phyloP scores from a whole-genome alignment of 2,329 filamentous ascomycete species.

The Dothideomycetidae sp. region DNA sequence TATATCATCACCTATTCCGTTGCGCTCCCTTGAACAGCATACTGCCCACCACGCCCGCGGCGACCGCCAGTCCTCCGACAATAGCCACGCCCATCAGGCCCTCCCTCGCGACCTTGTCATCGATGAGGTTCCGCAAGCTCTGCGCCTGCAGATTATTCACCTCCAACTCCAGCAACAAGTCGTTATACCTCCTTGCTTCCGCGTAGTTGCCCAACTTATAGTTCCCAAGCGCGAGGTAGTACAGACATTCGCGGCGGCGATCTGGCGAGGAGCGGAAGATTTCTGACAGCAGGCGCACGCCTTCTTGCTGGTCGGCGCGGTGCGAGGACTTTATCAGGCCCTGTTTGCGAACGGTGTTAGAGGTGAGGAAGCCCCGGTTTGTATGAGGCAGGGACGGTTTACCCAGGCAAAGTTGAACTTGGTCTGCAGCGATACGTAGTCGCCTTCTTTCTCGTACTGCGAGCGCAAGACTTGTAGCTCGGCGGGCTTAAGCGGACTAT shows the following conservation, averaged over 20 bases:
- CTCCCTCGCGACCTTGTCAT: conserved; percentile 92
- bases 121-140: conserved; percentile 75
- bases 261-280: conserved; percentile 92
- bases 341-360: too few relatives aligned
- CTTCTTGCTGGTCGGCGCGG: conserved; percentile 81
- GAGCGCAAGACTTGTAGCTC: conserved; percentile 85
- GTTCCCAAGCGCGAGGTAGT: conserved; percentile 93
- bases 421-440: conserved; percentile 91
- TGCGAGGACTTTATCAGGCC: conserved; percentile 86
- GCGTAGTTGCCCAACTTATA: conserved; percentile 98
- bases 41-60: conserved; percentile 82
- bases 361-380: conserved; percentile 6
- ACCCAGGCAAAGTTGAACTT: conserved; percentile 99
- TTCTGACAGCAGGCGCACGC: conserved; percentile 82
- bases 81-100: conserved; percentile 90
- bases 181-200: conserved; percentile 88
- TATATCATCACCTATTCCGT: conserved; percentile 34
- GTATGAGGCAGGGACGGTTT: conserved; percentile 15
- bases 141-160: conserved; percentile 79
- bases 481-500: conserved; percentile 71
- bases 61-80: conserved; percentile 80
- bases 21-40: conserved; percentile 66
- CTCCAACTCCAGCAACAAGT: conserved; percentile 79
- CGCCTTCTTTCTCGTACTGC: conserved; percentile 95
- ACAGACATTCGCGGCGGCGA: conserved; percentile 90